Conservation (phyloP, 192 early-diverging fungal genomes). For the Spizellomyces punctatus region DNA sequence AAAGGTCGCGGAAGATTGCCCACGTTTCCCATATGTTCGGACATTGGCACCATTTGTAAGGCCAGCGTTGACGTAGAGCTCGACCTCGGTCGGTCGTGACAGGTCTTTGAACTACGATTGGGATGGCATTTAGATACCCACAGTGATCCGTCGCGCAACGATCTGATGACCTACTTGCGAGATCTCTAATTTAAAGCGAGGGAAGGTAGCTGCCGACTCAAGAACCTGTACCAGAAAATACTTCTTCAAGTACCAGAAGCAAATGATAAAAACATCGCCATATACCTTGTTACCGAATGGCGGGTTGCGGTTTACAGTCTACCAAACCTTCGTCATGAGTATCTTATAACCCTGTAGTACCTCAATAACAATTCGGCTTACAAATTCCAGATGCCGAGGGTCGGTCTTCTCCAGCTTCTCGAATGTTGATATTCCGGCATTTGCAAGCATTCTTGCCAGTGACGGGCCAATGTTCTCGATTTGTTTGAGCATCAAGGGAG, state of each 20-base stretch:
- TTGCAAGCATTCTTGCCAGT: conserved; percentile 49
- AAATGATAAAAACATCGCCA: neutral
- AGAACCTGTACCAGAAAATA: conserved; percentile 23
- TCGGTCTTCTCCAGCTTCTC: conserved; percentile 34
- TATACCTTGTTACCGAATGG: conserved; percentile 63
- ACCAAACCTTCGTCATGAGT: neutral
- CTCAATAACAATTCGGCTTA: conserved; percentile 9
- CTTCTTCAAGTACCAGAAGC: neutral
- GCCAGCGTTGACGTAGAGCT: conserved; percentile 31
- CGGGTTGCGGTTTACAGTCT: conserved; percentile 56
- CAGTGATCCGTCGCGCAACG: neutral
- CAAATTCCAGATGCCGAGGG: conserved; percentile 55
- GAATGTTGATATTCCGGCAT: conserved; percentile 49
- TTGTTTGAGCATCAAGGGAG: conserved; percentile 54
- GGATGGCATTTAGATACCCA: neutral
- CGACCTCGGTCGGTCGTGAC: conserved; percentile 32
- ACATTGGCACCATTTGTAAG: conserved; percentile 30
- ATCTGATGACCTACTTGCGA: conserved; percentile 31
- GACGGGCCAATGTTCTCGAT: conserved; percentile 61
- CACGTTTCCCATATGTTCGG: conserved; percentile 32
- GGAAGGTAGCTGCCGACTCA: conserved; percentile 28
- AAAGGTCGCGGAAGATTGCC: conserved; percentile 21
- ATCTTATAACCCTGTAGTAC: no score
- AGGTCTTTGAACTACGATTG: conserved; percentile 27
- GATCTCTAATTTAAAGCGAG: conserved; percentile 33